Percentiles rank a stretch among this genome's conserved stretches.
Conservation (phyloP, 768 basidiomycete genomes). For the Podaxis sp. region DNA sequence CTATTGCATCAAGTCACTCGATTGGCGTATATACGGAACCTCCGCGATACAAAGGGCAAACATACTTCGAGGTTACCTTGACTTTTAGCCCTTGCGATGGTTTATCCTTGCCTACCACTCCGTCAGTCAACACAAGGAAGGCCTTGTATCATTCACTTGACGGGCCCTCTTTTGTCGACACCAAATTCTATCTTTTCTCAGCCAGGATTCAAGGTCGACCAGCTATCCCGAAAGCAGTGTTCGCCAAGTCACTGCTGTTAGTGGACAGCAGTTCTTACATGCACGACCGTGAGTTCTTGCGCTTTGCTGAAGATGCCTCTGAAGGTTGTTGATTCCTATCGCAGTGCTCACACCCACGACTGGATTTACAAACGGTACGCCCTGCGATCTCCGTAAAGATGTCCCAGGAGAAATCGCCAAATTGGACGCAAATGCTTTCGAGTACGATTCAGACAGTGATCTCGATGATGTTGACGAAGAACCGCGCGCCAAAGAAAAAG, state of each 20-base stretch:
- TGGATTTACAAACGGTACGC: not conserved
- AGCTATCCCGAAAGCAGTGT: not conserved
- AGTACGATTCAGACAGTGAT: conserved; percentile 11
- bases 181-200: conserved; percentile 14
- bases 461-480: not conserved
- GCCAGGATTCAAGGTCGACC: not conserved
- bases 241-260: conserved; percentile 4
- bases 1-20: not conserved
- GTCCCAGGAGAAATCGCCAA: not conserved
- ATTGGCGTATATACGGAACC: conserved; percentile 4
- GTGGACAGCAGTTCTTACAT: not conserved
- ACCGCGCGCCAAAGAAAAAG: not conserved
- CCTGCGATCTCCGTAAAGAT: not conserved
- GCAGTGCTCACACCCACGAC: conserved; percentile 2
- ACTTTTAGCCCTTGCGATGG: not conserved
- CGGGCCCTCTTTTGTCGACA: conserved; percentile 4
- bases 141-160: not conserved
- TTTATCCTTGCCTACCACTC: not conserved
- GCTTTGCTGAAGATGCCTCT: not conserved
- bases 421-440: not conserved
- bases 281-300: not conserved
- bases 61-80: not conserved
- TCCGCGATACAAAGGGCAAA: not conserved
- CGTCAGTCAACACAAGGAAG: not conserved
- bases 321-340: too few relatives aligned